Evolutionary conservation across 2,329 filamentous ascomycete genomes (phyloP).

Genomic region (Colletotrichum shisoi): DNA sequence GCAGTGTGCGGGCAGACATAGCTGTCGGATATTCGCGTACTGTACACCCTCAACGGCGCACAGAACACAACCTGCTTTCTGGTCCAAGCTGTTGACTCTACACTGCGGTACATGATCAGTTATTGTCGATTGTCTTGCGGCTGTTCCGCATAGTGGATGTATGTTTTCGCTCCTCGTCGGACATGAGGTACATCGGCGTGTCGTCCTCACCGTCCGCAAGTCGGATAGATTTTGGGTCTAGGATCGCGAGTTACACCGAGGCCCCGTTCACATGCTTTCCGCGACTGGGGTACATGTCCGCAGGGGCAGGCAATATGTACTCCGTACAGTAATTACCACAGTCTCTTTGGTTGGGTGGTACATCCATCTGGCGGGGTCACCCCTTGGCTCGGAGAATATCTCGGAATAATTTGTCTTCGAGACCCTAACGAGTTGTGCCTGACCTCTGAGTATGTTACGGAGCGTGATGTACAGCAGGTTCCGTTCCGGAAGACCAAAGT

Average conservation of each 20-base stretch:
- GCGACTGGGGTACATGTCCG: constrained; percentile 8
- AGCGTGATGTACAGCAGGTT: neutral
- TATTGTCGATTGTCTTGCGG: neutral
- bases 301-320: constrained; percentile 10
- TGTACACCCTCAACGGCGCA: neutral
- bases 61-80: neutral
- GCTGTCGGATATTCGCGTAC: neutral
- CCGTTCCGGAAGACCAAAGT: too few relatives aligned
- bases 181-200: neutral
- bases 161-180: neutral
- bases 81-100: neutral
- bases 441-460: neutral
- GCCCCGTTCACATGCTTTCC: constrained; percentile 17
- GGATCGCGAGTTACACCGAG: constrained; percentile 25
- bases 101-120: neutral
- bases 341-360: constrained; percentile 12
- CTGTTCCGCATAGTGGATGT: neutral
- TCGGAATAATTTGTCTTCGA: constrained; percentile 10
- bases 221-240: constrained; percentile 11
- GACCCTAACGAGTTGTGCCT: neutral
- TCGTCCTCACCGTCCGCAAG: neutral
- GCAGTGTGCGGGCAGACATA: neutral
- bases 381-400: constrained; percentile 31
- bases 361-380: constrained; percentile 12
- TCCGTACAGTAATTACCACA: neutral